A percentile compares a stretch with the other conserved stretches of the same genome.
These are phyloP conservation scores for Barnettozyma hawaiiensis DNA, from an alignment of 1,139 yeast species.

Conservation along the genomic window DNA sequence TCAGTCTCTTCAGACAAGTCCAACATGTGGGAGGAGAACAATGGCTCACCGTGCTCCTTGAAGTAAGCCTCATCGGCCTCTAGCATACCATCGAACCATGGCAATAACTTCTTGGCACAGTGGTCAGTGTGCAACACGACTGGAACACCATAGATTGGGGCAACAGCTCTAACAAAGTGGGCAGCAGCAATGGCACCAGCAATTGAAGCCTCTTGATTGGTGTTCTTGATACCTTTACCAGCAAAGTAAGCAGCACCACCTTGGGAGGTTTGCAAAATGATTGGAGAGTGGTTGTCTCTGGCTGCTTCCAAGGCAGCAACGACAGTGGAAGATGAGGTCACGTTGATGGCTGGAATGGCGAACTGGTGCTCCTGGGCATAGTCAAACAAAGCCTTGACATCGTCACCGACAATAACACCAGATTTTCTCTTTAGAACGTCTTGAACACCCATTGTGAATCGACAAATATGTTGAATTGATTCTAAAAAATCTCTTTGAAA, in stretches of 20 bases:
- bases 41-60: slow-evolving; percentile 83
- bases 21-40: slow-evolving; percentile 98
- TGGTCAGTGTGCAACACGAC: slow-evolving; percentile 97
- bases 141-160: slow-evolving; percentile 95
- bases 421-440: slow-evolving; percentile 82
- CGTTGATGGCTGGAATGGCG: slow-evolving; percentile 98
- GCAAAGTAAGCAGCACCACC: slow-evolving; percentile 99
- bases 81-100: slow-evolving; percentile 98
- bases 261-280: slow-evolving; percentile 93
- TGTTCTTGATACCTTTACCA: slow-evolving; percentile 96
- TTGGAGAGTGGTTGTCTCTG: slow-evolving; percentile 92
- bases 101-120: slow-evolving; percentile 96
- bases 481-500: background rate
- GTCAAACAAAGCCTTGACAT: slow-evolving; percentile 85
- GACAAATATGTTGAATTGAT: background rate
- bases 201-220: slow-evolving; percentile 89
- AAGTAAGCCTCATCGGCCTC: slow-evolving; percentile 93
- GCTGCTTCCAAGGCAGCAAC: slow-evolving; percentile 98
- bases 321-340: slow-evolving; percentile 94
- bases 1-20: slow-evolving; percentile 96
- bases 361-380: slow-evolving; percentile 91
- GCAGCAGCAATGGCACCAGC: slow-evolving; percentile 98
- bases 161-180: slow-evolving; percentile 92
- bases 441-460: slow-evolving; percentile 38
- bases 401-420: slow-evolving; percentile 99